Evolutionary conservation across 768 basidiomycete species (phyloP), one percentile per base, ranked within the genome.

Genomic region (Thelephora aurantiotincta): DNA sequence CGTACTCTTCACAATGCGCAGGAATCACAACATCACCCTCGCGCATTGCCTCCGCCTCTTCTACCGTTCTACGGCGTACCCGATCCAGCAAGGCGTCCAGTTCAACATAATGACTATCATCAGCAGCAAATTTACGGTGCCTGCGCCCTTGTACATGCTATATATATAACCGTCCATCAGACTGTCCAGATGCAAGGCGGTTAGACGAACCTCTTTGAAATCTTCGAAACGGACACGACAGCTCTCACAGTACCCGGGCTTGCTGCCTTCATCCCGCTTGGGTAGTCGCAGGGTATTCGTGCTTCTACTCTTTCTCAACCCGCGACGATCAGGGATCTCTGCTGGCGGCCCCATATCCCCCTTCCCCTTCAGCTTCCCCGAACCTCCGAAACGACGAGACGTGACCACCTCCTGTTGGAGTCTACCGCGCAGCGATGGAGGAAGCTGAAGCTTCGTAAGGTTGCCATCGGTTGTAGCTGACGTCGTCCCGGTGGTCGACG

Each of bases 231-330:
- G 90, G 48, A 72, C 58, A 35, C 94, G 76, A 63, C 96, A 99
- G 60, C 91, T 93, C 64, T 99, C 96, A 62, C 96, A 99, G 63
- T 97, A 98, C 4, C 96, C 96, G 4, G 93, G 84, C 57, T 96
- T 97, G 52, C 74, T 78, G 14, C 79, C 80, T 65, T 94, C 90
- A 49, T 91, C 86, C 35, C 87, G 78, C 58, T 77, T 80, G 6
- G 84, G 79, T 48, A 85, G 67, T 56, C 73, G 71, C 43, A 89
- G 63, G 1, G 82, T 85, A 58, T 85, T 85, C 45, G 84, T 88
- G 54, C 86, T 90, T 53, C 77, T 76, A 58, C 83, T 83, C 65
- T 85, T 90, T 57, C 76, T 73, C 44, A 91, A 65, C 34, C 65
- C 63, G 18, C 68, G 69, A 37, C 72, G 70, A 33, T 70, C 71